These are phyloP conservation scores for Kwoniella shivajii DNA, from an alignment of 1,284 basidiomycete genomes.

Conservation along the genomic window DNA sequence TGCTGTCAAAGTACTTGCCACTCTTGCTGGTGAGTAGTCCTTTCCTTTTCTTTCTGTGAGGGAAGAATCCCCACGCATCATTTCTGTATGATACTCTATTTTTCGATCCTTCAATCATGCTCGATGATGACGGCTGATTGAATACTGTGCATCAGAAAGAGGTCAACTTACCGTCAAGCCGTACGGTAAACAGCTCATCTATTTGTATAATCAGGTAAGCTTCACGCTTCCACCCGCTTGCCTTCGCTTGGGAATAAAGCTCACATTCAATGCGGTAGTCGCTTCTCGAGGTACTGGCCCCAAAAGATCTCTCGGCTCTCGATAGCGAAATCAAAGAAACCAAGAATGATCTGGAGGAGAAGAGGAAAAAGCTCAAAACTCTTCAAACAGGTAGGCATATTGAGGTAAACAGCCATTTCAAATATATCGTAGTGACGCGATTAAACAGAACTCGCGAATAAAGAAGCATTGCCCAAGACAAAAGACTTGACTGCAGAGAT, in stretches of 20 bases:
- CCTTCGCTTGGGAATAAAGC: not conserved
- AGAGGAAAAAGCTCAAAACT: constrained; percentile 63
- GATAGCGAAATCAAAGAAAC: constrained; percentile 60
- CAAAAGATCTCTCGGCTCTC: constrained; percentile 31
- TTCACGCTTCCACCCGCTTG: not conserved
- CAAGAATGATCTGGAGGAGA: constrained; percentile 65
- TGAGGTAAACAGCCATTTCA: not conserved
- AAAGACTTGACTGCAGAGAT: constrained; percentile 59
- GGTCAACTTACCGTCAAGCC: constrained; percentile 45
- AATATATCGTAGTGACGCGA: not conserved
- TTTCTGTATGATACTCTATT: not conserved
- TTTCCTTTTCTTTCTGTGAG: not conserved
- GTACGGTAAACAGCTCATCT: constrained; percentile 71
- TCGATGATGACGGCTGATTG: not conserved
- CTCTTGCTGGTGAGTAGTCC: constrained; percentile 64
- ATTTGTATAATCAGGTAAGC: constrained; percentile 52
- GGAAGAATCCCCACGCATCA: not conserved
- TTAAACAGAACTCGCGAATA: constrained; percentile 63
- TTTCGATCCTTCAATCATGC: not conserved
- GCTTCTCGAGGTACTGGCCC: constrained; percentile 30
- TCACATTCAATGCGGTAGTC: constrained; percentile 5
- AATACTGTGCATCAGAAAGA: constrained; percentile 32
- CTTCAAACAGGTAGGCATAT: constrained; percentile 58
- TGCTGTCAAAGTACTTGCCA: constrained; percentile 75
- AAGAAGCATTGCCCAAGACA: constrained; percentile 69